Evolutionary conservation across 179 eudicot genomes (phyloP).

Genomic region (Carnegiea gigantea): DNA sequence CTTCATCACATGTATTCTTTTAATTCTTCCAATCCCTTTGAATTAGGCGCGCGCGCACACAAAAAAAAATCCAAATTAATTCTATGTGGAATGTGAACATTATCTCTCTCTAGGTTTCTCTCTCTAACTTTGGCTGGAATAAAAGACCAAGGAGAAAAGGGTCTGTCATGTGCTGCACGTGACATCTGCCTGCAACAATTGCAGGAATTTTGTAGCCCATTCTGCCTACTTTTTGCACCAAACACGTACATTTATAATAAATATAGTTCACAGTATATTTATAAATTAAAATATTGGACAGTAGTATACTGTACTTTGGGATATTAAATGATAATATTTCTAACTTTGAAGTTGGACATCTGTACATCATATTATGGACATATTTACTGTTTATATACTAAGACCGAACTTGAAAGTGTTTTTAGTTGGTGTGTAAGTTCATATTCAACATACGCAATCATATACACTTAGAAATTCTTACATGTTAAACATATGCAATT

Average conservation of each 20-base stretch:
- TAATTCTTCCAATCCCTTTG: not conserved
- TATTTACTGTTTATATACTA: no score
- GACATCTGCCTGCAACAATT: constrained; percentile 30
- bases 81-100: not conserved
- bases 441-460: no score
- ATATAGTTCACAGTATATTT: not conserved
- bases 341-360: no score
- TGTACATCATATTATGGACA: no score
- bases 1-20: constrained; percentile 20
- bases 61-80: not conserved
- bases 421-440: no score
- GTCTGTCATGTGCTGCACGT: constrained; percentile 40
- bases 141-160: constrained; percentile 29
- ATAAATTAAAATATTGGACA: not conserved
- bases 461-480: no score
- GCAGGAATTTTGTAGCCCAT: constrained; percentile 36
- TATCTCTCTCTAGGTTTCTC: not conserved
- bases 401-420: no score
- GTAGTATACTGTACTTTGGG: not conserved
- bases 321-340: no score
- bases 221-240: constrained; percentile 30
- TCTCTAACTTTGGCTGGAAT: constrained; percentile 26
- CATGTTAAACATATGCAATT: no score
- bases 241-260: constrained; percentile 15
- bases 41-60: not conserved